Base-by-base conservation (phyloP, 2,329 filamentous ascomycete genomes). In the Fusarium goolgardi region DNA sequence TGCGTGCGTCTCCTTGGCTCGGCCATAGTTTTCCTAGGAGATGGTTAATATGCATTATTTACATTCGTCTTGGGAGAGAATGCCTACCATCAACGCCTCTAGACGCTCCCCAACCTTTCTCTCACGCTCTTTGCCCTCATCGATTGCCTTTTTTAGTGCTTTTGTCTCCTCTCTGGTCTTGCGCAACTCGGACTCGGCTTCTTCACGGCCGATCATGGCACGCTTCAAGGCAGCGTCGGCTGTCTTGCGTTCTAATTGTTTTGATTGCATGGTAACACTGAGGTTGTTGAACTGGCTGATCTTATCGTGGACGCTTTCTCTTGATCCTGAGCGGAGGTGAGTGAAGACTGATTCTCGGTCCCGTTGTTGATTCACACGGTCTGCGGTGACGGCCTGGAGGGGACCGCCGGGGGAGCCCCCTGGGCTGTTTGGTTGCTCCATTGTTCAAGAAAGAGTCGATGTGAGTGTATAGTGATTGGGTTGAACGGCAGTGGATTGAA, bases 221-320 rank as follows among this genome's bases (percentile, higher is more conserved):
- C 88, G 85, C 76, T 88, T 89, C 18, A 91, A 79, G 31, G 88
- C 88, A 32, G 88, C 88, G 70, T 90, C 88, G 71, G 86, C 88
- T 47, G 83, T 87, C 78, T 87, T 90, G 71, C 88, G 85, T 76
- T 90, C 88, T 54, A 89, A 80, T 47, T 88, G 84, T 72, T 87
- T 88, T 34, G 85, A 85, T 77, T 86, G 82, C 69, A 83, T 79
- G 59, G 89, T 85, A 44, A 93, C 82, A 59, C 85, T 85, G 35
- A 93, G 82, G 59, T 83, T 86, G 80, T 93, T 91, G 78, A 93
- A 92, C 77, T 91, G 90, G 74, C 87, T 88, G 65, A 92, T 90
- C 74, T 89, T 88, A 63, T 90, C 87, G 71, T 88, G 83, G 8
- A 91, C 88, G 71, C 86, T 88, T 63, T 88, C 86, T 66, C 87